phyloP scores from a whole-genome alignment of 2,329 filamentous ascomycete species.

The Cercospora sesami region DNA sequence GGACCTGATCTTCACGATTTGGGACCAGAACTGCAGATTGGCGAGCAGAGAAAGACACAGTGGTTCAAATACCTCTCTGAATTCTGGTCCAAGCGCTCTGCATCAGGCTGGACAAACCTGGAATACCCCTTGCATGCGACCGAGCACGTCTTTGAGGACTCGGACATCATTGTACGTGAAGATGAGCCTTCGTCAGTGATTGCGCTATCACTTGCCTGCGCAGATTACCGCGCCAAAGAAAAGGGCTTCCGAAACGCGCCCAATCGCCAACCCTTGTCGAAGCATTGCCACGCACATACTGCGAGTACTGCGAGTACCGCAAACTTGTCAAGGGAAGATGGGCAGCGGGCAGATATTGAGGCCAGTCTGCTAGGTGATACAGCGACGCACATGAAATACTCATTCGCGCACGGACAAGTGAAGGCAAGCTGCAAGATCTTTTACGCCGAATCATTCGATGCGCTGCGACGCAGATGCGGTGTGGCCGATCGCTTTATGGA shows the following conservation, averaged over 20 bases:
- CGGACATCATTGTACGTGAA: constrained; percentile 93
- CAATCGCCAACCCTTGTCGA: constrained; percentile 27
- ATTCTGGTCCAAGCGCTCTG: constrained; percentile 97
- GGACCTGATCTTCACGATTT: constrained; percentile 53
- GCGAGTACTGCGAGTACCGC: constrained; percentile 25
- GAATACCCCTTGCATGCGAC: constrained; percentile 82
- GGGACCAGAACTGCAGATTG: constrained; percentile 70
- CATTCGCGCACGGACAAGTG: constrained; percentile 90
- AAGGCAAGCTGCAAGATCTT: constrained; percentile 98
- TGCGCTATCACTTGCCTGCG: constrained; percentile 83
- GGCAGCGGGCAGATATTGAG: constrained; percentile 72
- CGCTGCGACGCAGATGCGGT: constrained; percentile 86
- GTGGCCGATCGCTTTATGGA: constrained; percentile 93
- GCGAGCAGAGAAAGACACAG: constrained; percentile 89
- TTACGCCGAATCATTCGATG: constrained; percentile 97
- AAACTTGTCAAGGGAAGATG: constrained; percentile 41
- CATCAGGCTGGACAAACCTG: constrained; percentile 87
- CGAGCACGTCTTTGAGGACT: constrained; percentile 96
- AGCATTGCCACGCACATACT: constrained; percentile 33
- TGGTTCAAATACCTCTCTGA: constrained; percentile 94
- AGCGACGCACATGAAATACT: constrained; percentile 92
- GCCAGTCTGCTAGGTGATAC: constrained; percentile 79
- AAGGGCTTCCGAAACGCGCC: constrained; percentile 58
- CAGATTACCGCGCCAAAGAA: constrained; percentile 82
- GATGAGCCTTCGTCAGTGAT: constrained; percentile 97